Conservation (phyloP, 1,284 basidiomycete genomes). For the Tilletiaria anomala region DNA sequence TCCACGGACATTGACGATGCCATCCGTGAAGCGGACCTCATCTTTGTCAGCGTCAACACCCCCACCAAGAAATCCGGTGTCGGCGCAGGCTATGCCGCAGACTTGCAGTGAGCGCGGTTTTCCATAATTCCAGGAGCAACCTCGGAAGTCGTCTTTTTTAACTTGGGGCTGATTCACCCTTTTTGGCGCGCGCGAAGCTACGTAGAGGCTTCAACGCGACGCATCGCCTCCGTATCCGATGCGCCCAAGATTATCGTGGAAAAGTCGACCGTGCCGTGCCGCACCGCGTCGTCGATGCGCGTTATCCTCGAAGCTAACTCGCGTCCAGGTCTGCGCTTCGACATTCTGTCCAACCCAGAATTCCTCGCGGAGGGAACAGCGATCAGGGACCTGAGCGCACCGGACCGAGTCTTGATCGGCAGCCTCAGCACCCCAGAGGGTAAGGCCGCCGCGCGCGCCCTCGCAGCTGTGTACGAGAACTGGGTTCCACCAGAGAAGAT, state of each 20-base stretch:
- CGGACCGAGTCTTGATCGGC: conserved; percentile 93
- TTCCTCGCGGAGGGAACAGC: conserved; percentile 98
- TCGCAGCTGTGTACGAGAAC: conserved; percentile 73
- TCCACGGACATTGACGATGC: conserved; percentile 84
- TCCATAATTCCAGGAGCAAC: background rate
- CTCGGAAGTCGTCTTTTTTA: too few relatives aligned
- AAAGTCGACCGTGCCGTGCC: conserved; percentile 96
- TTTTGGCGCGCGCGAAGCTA: conserved; percentile 58
- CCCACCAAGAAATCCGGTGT: conserved; percentile 96
- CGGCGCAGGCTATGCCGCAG: conserved; percentile 91
- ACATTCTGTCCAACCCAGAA: conserved; percentile 98
- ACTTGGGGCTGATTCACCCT: too few relatives aligned
- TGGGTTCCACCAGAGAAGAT: conserved; percentile 83
- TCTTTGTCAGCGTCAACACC: conserved; percentile 72
- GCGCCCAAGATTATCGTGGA: conserved; percentile 97
- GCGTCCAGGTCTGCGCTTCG: conserved; percentile 74
- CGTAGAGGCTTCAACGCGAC: conserved; percentile 87
- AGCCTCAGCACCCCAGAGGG: conserved; percentile 79
- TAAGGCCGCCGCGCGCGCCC: conserved; percentile 59
- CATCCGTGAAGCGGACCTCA: conserved; percentile 74
- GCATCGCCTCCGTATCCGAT: conserved; percentile 78
- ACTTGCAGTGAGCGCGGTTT: conserved; percentile 62
- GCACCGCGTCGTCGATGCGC: conserved; percentile 96
- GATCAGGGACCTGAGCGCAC: conserved; percentile 68
- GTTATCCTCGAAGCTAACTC: conserved; percentile 97